Conservation (phyloP, 1,284 basidiomycete genomes). For the Vanrija sp. region DNA sequence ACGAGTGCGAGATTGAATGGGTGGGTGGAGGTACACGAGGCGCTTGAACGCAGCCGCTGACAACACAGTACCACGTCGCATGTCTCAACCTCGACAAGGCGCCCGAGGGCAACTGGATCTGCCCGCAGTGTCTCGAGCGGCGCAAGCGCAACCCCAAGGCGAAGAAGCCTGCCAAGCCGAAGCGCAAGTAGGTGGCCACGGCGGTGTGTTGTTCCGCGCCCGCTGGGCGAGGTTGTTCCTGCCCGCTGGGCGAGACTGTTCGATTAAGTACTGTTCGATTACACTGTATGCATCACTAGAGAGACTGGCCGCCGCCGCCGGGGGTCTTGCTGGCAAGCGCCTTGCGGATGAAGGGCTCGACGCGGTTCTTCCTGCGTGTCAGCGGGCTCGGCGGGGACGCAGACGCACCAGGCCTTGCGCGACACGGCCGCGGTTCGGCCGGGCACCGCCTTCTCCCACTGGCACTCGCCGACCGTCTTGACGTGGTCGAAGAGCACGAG, state of each 20-base stretch:
- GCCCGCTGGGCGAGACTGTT: no score
- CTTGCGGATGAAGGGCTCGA: conserved; percentile 5
- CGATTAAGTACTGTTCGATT: no score
- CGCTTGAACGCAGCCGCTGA: neutral
- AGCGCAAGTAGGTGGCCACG: conserved; percentile 6
- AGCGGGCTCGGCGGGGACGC: no score
- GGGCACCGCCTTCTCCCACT: conserved; percentile 2
- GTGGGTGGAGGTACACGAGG: conserved; percentile 53
- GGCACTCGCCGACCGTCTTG: neutral
- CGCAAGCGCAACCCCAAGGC: conserved; percentile 32
- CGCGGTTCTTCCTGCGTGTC: neutral
- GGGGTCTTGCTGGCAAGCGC: neutral
- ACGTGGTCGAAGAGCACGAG: conserved; percentile 1
- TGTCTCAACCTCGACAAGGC: conserved; percentile 70
- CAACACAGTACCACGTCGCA: conserved; percentile 70
- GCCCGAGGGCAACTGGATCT: conserved; percentile 78
- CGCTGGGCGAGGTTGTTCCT: no score
- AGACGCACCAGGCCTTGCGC: conserved; percentile 5
- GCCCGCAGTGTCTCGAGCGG: conserved; percentile 55
- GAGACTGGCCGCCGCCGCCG: no score
- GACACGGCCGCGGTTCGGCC: conserved; percentile 2
- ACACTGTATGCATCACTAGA: no score
- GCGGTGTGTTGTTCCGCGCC: no score
- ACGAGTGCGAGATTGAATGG: conserved; percentile 89
- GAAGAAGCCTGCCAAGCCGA: conserved; percentile 23